Base-by-base conservation (phyloP, 1,139 yeast species). In the Scheffersomyces cryptocercus region DNA sequence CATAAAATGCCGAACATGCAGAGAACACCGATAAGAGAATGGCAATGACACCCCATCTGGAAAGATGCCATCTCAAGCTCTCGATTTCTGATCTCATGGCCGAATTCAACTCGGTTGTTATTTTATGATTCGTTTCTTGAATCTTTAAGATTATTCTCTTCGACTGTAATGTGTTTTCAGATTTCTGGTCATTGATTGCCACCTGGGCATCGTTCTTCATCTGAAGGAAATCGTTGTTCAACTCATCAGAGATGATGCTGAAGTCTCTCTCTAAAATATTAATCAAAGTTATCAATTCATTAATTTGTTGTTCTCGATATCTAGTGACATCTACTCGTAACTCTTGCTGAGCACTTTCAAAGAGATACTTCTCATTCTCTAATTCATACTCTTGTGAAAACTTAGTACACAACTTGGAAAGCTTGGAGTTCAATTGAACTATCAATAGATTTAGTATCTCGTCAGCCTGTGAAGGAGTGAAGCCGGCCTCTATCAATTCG, bases 281-380 rank as follows among this genome's bases (percentile, higher is more conserved):
- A 47, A 87, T 82, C 40, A 82, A 78, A 49, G 84, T 81, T 20
- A 85, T 81, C 45, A 84, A 69, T 49, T 85, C 88, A 51, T 84
- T 83, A 41, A 87, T 73, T 52, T 88, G 89, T 16, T 74, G 72
- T 52, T 86, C 91, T 48, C 97, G 71, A 14, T 86, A 77, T 40
- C 86, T 76, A 36, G 86, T 84, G 16, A 90, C 80, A 55, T 90
- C 97, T 33, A 88, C 89, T 40, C 87, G 65, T 35, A 93, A 68
- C 61, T 93, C 98, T 45, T 93, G 86, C 52, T 90, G 88, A 0
- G 97, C 97, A 37, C 97, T 95, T 59, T 90, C 95, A 64, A 90
- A 91, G 28, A 93, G 68, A 61, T 93, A 93, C 20, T 82, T 79
- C 56, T 90, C 97, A 56, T 90, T 91, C 50, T 89, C 96, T 13